These are phyloP conservation scores for Euphorbia neoarborescens DNA, from an alignment of 441 rosid species.

Conservation along the genomic window DNA sequence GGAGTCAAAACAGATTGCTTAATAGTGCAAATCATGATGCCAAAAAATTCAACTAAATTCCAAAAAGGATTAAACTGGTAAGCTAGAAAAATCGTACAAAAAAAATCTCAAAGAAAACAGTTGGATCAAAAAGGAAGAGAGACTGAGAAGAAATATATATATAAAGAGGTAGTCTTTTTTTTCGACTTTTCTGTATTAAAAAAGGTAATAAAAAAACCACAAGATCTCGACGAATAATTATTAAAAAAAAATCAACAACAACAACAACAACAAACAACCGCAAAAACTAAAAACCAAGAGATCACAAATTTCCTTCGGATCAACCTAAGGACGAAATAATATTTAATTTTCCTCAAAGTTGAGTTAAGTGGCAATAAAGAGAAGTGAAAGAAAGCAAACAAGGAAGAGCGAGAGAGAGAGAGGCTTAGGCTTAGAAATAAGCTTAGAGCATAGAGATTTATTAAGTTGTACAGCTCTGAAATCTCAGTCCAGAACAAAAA, in stretches of 20 bases:
- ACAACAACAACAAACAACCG: neutral
- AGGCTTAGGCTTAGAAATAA: slow-evolving; percentile 11
- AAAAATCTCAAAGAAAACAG: neutral
- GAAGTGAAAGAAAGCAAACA: neutral
- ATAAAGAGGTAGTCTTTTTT: slow-evolving; percentile 8
- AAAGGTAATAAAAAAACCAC: neutral
- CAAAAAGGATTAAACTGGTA: neutral
- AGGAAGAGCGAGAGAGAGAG: neutral
- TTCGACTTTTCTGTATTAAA: neutral
- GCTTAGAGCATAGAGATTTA: neutral
- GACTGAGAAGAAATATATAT: slow-evolving; percentile 2
- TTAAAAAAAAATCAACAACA: neutral
- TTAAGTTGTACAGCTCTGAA: slow-evolving; percentile 14
- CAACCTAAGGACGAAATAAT: neutral
- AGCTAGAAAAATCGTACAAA: neutral
- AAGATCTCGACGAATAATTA: slow-evolving; percentile 1
- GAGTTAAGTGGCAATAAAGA: neutral
- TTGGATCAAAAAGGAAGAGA: neutral
- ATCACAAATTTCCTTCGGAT: neutral
- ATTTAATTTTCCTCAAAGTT: neutral
- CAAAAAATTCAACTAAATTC: neutral
- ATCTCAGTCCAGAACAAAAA: slow-evolving; percentile 24
- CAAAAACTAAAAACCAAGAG: neutral
- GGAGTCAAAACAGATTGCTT: slow-evolving; percentile 28
- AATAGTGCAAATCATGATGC: slow-evolving; percentile 37